Evolutionary conservation across 805 yeast species (phyloP).

Genomic region (Hagleromyces aurorensis): DNA sequence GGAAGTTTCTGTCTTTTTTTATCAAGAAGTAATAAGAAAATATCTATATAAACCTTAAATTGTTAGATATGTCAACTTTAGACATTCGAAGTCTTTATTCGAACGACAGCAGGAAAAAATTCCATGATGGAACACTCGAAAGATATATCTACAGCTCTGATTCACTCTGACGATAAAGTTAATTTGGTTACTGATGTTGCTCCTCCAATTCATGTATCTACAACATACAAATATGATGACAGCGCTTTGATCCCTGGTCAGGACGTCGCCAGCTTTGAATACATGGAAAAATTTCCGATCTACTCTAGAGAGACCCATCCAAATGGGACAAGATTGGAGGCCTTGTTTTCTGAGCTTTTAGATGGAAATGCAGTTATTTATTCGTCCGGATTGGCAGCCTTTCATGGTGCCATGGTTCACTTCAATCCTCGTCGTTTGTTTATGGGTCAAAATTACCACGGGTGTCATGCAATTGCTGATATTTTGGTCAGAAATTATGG

Average conservation of each 20-base stretch:
- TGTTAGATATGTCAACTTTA: no score
- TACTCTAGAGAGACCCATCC: constrained; percentile 78
- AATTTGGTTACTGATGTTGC: constrained; percentile 57
- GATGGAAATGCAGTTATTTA: constrained; percentile 63
- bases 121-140: constrained; percentile 29
- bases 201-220: constrained; percentile 74
- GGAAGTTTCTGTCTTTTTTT: no score
- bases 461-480: constrained; percentile 64
- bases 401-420: constrained; percentile 62
- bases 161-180: constrained; percentile 65
- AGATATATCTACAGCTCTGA: constrained; percentile 41
- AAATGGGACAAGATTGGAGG: constrained; percentile 59
- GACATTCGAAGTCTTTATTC: no score
- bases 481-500: constrained; percentile 56
- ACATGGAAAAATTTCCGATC: constrained; percentile 33
- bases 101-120: no score
- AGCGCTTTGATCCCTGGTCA: constrained; percentile 45
- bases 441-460: constrained; percentile 79
- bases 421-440: constrained; percentile 67
- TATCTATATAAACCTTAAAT: no score
- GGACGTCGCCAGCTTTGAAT: constrained; percentile 30
- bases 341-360: constrained; percentile 49
- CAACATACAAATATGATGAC: constrained; percentile 63
- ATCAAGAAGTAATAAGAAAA: no score
- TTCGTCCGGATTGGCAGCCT: constrained; percentile 75